Base-by-base conservation (phyloP, 2,329 filamentous ascomycete species). In the Phialophora tarda region DNA sequence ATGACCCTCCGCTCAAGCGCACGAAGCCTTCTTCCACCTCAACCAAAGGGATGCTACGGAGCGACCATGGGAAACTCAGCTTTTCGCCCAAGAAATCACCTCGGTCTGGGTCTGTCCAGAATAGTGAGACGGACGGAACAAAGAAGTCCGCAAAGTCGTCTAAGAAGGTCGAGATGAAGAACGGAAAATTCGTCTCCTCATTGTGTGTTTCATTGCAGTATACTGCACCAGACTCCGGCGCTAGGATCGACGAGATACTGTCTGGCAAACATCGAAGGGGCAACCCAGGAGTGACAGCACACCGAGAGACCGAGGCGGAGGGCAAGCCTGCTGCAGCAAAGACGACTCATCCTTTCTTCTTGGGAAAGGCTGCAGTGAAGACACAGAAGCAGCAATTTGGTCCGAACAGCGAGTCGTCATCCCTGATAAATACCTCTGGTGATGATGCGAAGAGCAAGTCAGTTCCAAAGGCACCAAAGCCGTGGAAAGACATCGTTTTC, bases 301-400 rank as follows among this genome's bases (percentile, higher is more conserved):
- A 30, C 14, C 59, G 32, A 24, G 59, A n/a, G 24, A 24, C 11
- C 11, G 14, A 17, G 10, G 30, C 48, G n/a, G 21, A 10, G 24
- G 28, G 11, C 30, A 28, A 34, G 10, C 30, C 28, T n/a, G 28
- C 10, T 3, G 3, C 21, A 30, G 48, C 30, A n/a, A 88, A 85
- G 72, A 71, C 80, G 1, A 84, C 86, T 0, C 88, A 93, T 77
- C 90, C 90, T 0, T 91, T 93, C 74, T 93, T 93, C 73, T 74
- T 83, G 17, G 86, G 84, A 5, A 90, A 88, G 71, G 24, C 81
- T 6, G 75, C 77, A 8, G 32, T n/a, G 4, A 63, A 65, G 32
- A 24, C 53, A 4, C 64, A 63, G 32, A 56, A 64, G 17, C 28
- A 30, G 47, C 44, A 55, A 26, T 23, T 62, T 23, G 51, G 44